These are phyloP conservation scores for Arthrobotrys musiformis DNA, from an alignment of 2,329 filamentous ascomycete genomes.

Conservation along the genomic window DNA sequence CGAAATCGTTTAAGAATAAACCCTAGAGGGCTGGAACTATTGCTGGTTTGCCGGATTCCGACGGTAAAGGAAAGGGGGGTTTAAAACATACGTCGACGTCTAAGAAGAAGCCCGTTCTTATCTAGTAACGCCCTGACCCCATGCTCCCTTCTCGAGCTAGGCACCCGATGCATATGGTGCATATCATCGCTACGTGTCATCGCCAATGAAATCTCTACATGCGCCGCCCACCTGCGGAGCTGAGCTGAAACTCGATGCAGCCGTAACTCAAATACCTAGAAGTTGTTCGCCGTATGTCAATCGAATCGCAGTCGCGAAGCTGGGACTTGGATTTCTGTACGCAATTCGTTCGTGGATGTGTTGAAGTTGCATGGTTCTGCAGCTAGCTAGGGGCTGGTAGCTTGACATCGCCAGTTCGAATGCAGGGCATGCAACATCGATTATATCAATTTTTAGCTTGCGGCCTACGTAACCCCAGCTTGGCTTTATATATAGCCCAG, in stretches of 20 bases:
- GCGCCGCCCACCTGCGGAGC: background rate
- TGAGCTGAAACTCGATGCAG: background rate
- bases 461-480: background rate
- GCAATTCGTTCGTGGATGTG: too few relatives aligned
- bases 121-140: background rate
- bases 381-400: too few relatives aligned
- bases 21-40: background rate
- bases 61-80: background rate
- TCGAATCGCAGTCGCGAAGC: background rate
- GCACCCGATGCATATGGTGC: background rate
- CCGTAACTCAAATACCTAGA: background rate
- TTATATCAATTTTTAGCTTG: background rate
- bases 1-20: background rate
- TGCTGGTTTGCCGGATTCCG: background rate
- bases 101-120: background rate
- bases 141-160: background rate
- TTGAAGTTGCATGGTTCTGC: background rate
- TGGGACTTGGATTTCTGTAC: background rate
- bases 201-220: background rate
- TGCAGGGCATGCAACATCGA: background rate
- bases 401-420: background rate
- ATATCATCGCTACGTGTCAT: conserved; percentile 2
- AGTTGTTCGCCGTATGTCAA: too few relatives aligned
- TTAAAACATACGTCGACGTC: background rate
- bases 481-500: too few relatives aligned